These are phyloP conservation scores for Diplogelasinospora grovesii DNA, from an alignment of 495 filamentous ascomycete species.

Conservation along the genomic window DNA sequence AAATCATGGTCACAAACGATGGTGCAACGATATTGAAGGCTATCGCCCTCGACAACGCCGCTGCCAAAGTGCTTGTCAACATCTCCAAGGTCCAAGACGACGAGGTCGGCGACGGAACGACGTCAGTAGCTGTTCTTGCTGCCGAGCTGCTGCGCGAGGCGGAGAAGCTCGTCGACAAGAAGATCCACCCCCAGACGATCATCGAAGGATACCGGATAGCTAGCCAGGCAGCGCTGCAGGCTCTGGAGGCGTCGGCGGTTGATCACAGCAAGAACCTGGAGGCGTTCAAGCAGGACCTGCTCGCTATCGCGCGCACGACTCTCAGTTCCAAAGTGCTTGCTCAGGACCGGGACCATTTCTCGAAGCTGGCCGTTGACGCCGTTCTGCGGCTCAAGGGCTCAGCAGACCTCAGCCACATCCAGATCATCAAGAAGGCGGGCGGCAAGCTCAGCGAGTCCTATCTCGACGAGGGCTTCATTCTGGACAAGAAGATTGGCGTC, in stretches of 20 bases:
- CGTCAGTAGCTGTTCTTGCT: slow-evolving; percentile 79
- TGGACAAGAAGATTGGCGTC: slow-evolving; percentile 97
- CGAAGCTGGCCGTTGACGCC: slow-evolving; percentile 85
- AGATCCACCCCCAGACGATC: slow-evolving; percentile 98
- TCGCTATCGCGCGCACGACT: slow-evolving; percentile 90
- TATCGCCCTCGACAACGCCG: slow-evolving; percentile 98
- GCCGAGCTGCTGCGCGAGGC: slow-evolving; percentile 94
- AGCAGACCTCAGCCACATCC: slow-evolving; percentile 92
- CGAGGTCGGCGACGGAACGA: slow-evolving; percentile 93
- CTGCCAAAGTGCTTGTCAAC: slow-evolving; percentile 94
- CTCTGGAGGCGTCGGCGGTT: slow-evolving; percentile 75
- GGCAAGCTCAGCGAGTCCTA: slow-evolving; percentile 97
- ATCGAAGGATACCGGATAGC: slow-evolving; percentile 99
- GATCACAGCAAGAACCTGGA: slow-evolving; percentile 78
- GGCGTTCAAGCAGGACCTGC: slow-evolving; percentile 82
- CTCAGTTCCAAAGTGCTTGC: slow-evolving; percentile 95
- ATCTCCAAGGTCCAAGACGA: slow-evolving; percentile 99
- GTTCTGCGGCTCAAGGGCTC: slow-evolving; percentile 86
- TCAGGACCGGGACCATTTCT: slow-evolving; percentile 90
- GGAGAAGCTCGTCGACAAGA: slow-evolving; percentile 92
- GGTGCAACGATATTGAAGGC: slow-evolving; percentile 96
- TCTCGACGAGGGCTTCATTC: slow-evolving; percentile 94
- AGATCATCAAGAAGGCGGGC: slow-evolving; percentile 98
- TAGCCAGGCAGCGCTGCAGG: slow-evolving; percentile 74
- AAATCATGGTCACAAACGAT: slow-evolving; percentile 98